Base-by-base conservation (phyloP, 306 rosid genomes). In the Trifolium pratense region DNA sequence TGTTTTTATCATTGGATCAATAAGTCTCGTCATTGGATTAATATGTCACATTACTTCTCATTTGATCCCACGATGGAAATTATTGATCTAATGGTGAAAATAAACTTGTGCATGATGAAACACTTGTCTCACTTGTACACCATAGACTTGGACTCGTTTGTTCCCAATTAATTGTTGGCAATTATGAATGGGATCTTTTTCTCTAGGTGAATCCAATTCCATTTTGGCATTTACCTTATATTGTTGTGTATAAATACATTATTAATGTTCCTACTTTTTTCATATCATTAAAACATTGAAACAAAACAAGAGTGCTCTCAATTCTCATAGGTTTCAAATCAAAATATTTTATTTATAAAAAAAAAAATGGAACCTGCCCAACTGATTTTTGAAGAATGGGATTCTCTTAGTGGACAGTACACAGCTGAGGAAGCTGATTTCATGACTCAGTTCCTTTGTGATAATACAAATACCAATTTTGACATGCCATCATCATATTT, bases 301-400 rank as follows among this genome's bases (percentile, higher is more conserved):
- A 65, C 66, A 56, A 55, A 55, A 21, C 31, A 56, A 56, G 4
- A 56, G 9, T 23, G 5, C 36, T 56, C 16, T 23, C 34, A 56
- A 23, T 23, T 56, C 17, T 56, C 3, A 53, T 5, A 52, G 25
- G 26, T 52, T 52, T 52, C 29, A 52, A 52, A 20, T 56, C 61
- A 21, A 56, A 56, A 55, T 1, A 55, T 21, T 21, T 0, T 9
- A 9, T 29, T 4, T 29, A 29, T 6, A 20, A 9, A 21, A 21
- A 56, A 48, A 48, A 48, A 5, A 17, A 88, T 92, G 95, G 96
- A 92, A 66, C 66, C 84, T 75, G 14, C 34, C 59, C 88, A 87
- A 48, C 71, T 78, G 70, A 78, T 84, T 69, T 83, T 81, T 72
- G 85, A 85, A 69, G 88, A 88, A 73, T 91, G 91, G 96, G 83